Evolutionary conservation across 129 eudicot species (phyloP).

Genomic region (Artemisia tridentata): DNA sequence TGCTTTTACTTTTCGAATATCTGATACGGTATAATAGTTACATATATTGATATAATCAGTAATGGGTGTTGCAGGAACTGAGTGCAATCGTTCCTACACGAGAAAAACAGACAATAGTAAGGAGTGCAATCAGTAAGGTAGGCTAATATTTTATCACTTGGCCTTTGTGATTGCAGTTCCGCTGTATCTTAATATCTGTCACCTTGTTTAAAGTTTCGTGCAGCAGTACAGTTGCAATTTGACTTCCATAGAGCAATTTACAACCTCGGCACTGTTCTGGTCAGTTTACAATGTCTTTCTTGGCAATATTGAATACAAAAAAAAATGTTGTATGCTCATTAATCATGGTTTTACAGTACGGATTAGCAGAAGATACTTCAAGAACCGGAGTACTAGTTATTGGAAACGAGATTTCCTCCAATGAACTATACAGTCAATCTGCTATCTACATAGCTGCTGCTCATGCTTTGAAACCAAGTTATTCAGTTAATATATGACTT

Average conservation of each 20-base stretch:
- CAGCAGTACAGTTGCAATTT: conserved; percentile 91
- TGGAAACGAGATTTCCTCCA: conserved; percentile 61
- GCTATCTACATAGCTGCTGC: conserved; percentile 95
- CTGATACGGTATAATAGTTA: neutral
- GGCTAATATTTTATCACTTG: no score
- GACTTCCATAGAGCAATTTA: conserved; percentile 95
- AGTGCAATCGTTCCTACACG: conserved; percentile 87
- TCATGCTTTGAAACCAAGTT: conserved; percentile 84
- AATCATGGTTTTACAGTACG: conserved; percentile 52
- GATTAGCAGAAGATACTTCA: conserved; percentile 93
- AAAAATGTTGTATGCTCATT: neutral
- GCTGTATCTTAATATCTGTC: no score
- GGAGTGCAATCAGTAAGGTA: conserved; percentile 58
- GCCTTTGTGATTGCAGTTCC: no score
- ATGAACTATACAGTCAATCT: conserved; percentile 84
- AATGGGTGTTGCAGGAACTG: conserved; percentile 60
- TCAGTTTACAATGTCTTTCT: conserved; percentile 36
- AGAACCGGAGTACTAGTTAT: conserved; percentile 67
- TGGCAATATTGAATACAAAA: conserved; percentile 8
- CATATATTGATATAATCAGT: conserved; percentile 2
- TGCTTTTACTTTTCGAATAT: conserved; percentile 21
- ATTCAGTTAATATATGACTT: conserved; percentile 51
- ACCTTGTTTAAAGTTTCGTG: conserved; percentile 51
- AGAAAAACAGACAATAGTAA: conserved; percentile 79
- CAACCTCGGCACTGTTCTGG: conserved; percentile 97